Conservation (phyloP, 2,329 filamentous ascomycete species). For the Arthroderma sp. region DNA sequence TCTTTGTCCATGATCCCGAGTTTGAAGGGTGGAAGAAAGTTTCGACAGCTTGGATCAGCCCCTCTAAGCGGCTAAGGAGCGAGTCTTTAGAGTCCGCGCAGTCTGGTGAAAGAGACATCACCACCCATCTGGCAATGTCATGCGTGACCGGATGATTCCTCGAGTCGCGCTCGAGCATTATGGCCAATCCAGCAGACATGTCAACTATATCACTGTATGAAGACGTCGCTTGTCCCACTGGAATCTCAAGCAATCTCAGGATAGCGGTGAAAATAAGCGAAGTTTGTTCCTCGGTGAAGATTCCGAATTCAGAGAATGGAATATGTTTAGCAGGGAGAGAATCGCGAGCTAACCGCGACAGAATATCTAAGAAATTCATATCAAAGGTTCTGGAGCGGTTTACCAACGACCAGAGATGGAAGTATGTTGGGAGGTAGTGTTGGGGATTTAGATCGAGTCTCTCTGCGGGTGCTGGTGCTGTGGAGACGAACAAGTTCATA, state of each 20-base stretch:
- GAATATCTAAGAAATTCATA: slow-evolving; percentile 73
- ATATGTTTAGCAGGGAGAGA: slow-evolving; percentile 63
- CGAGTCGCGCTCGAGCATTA: slow-evolving; percentile 82
- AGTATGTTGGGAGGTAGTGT: slow-evolving; percentile 82
- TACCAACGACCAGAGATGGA: slow-evolving; percentile 91
- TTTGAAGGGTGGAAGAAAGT: slow-evolving; percentile 99
- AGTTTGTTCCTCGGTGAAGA: slow-evolving; percentile 86
- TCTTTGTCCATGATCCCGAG: slow-evolving; percentile 79
- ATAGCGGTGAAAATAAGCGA: slow-evolving; percentile 87
- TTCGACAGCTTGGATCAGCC: slow-evolving; percentile 84
- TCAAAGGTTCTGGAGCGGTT: slow-evolving; percentile 82
- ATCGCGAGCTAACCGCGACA: slow-evolving; percentile 78
- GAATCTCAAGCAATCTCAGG: slow-evolving; percentile 80
- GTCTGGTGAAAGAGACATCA: slow-evolving; percentile 80
- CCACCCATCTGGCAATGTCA: slow-evolving; percentile 83
- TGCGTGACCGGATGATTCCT: slow-evolving; percentile 88
- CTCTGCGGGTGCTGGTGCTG: slow-evolving; percentile 55
- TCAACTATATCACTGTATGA: slow-evolving; percentile 75
- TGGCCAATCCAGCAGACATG: slow-evolving; percentile 65
- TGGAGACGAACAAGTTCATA: slow-evolving; percentile 79
- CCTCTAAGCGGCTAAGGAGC: slow-evolving; percentile 73
- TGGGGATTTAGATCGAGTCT: slow-evolving; percentile 70
- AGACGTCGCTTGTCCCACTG: slow-evolving; percentile 88
- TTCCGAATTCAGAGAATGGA: slow-evolving; percentile 71
- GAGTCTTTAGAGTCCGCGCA: slow-evolving; percentile 68